phyloP scores from a whole-genome alignment of 805 yeast genomes.

The Trichomonascus vanleenenianus region DNA sequence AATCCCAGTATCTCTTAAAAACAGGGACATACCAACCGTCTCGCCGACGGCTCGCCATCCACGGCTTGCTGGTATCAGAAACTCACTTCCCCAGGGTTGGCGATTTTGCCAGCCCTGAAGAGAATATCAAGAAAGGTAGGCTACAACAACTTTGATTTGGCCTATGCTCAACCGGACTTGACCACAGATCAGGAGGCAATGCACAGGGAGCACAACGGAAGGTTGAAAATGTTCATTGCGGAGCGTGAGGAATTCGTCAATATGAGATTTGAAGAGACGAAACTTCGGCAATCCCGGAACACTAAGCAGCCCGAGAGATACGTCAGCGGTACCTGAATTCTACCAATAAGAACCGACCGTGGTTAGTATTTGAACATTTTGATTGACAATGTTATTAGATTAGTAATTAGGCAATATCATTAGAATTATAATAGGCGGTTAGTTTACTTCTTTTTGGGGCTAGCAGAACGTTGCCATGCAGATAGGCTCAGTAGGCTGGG shows the following conservation, averaged over 20 bases:
- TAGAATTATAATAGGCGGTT: too few relatives aligned
- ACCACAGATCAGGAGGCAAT: neutral
- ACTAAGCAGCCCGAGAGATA: neutral
- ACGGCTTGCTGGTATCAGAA: conserved; percentile 3
- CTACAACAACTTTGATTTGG: neutral
- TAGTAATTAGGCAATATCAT: too few relatives aligned
- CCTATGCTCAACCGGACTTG: neutral
- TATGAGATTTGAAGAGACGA: neutral
- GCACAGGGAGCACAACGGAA: neutral
- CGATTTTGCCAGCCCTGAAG: neutral
- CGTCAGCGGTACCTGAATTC: neutral
- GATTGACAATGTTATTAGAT: too few relatives aligned
- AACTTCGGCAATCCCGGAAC: neutral
- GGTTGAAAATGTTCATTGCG: neutral
- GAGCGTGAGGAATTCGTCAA: neutral
- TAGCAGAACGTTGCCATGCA: too few relatives aligned
- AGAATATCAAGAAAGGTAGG: neutral
- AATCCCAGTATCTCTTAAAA: neutral
- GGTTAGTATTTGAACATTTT: too few relatives aligned
- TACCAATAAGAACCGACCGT: too few relatives aligned
- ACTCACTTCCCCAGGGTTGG: neutral
- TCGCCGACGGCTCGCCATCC: neutral
- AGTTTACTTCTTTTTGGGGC: too few relatives aligned
- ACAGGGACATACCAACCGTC: conserved; percentile 1
- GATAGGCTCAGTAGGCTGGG: too few relatives aligned